A percentile compares a stretch with the other conserved stretches of the same genome.
phyloP scores from a whole-genome alignment of 2,329 filamentous ascomycete species.

The Aspergillus sp. region DNA sequence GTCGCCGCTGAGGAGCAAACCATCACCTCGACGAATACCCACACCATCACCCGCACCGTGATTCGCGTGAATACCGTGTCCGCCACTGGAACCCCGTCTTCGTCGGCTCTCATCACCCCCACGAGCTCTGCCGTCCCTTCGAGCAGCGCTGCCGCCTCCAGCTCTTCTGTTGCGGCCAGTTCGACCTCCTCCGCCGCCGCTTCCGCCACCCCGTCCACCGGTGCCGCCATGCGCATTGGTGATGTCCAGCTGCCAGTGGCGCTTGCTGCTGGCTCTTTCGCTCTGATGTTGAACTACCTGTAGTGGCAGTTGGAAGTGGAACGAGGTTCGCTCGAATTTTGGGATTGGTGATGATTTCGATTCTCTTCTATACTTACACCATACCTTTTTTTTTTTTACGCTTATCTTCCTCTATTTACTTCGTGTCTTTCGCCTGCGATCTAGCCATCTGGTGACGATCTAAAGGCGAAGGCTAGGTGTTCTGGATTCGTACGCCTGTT shows the following conservation, averaged over 20 bases:
- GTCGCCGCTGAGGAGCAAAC: slow-evolving; percentile 24
- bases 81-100: slow-evolving; percentile 22
- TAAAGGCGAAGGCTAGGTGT: slow-evolving; percentile 13
- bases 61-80: slow-evolving; percentile 44
- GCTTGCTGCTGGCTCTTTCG: slow-evolving; percentile 38
- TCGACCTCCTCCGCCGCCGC: slow-evolving; percentile 15
- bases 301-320: slow-evolving; percentile 18
- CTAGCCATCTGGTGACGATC: neutral
- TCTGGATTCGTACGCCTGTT: slow-evolving; percentile 19
- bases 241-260: slow-evolving; percentile 21
- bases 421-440: slow-evolving; percentile 11
- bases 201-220: slow-evolving; percentile 14
- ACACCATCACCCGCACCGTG: slow-evolving; percentile 44
- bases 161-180: slow-evolving; percentile 8
- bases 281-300: slow-evolving; percentile 35
- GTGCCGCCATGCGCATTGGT: slow-evolving; percentile 15
- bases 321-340: neutral
- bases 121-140: slow-evolving; percentile 19
- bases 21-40: slow-evolving; percentile 26
- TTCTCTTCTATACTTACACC: neutral
- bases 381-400: slow-evolving; percentile 17
- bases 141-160: slow-evolving; percentile 2
- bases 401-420: slow-evolving; percentile 9
- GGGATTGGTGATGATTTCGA: slow-evolving; percentile 6
- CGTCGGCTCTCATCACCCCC: slow-evolving; percentile 29